These are phyloP conservation scores for Pythium dissotocum DNA, from an alignment of 352 stramenopile genomes.

Conservation along the genomic window DNA sequence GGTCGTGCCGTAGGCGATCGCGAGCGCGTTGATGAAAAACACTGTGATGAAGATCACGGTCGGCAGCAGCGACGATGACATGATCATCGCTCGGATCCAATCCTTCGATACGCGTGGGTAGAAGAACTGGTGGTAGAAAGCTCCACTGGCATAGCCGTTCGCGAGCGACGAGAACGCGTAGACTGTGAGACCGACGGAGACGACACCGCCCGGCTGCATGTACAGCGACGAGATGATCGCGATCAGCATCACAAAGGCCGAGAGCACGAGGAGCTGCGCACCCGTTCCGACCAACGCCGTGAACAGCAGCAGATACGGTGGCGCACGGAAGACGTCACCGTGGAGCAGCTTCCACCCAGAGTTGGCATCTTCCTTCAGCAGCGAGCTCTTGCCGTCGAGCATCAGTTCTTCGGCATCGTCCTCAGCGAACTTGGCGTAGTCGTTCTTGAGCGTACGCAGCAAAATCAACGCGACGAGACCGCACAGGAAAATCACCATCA, in stretches of 20 bases:
- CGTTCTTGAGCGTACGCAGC: slow-evolving; percentile 92
- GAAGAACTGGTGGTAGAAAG: slow-evolving; percentile 92
- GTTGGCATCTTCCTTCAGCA: slow-evolving; percentile 83
- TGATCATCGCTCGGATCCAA: slow-evolving; percentile 89
- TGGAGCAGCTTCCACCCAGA: slow-evolving; percentile 97
- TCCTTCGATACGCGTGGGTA: slow-evolving; percentile 90
- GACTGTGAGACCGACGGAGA: slow-evolving; percentile 94
- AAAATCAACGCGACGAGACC: slow-evolving; percentile 94
- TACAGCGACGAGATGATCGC: slow-evolving; percentile 95
- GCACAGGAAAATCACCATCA: slow-evolving; percentile 97
- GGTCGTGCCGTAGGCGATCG: slow-evolving; percentile 81
- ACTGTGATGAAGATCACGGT: slow-evolving; percentile 82
- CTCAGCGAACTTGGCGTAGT: slow-evolving; percentile 92
- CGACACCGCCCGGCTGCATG: slow-evolving; percentile 95
- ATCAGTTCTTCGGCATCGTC: slow-evolving; percentile 87
- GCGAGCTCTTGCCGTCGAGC: slow-evolving; percentile 77
- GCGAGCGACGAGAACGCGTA: slow-evolving; percentile 93
- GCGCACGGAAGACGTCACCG: slow-evolving; percentile 94
- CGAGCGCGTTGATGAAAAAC: slow-evolving; percentile 89
- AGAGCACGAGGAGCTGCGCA: slow-evolving; percentile 94
- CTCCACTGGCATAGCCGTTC: slow-evolving; percentile 89
- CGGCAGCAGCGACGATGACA: slow-evolving; percentile 76
- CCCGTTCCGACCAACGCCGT: slow-evolving; percentile 95
- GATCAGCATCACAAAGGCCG: slow-evolving; percentile 94
- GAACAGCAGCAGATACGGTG: slow-evolving; percentile 92